A percentile compares a stretch with the other conserved stretches of the same genome.
Conservation (phyloP, 2,329 filamentous ascomycete genomes). For the Plenodomus tracheiphilus region DNA sequence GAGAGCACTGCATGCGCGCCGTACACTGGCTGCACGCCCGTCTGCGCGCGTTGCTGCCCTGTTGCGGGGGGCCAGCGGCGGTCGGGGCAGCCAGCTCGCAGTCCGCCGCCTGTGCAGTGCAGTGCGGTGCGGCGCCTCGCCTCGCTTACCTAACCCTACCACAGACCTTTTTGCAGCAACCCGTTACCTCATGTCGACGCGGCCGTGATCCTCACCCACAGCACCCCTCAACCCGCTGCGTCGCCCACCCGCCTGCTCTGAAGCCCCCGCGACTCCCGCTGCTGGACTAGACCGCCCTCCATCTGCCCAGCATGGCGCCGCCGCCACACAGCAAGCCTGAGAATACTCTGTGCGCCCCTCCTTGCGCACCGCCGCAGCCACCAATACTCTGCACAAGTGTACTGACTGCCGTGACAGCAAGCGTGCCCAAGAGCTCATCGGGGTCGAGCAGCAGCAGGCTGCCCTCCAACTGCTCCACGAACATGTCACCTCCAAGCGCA, state of each 20-base stretch:
- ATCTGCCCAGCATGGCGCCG: slow-evolving; percentile 73
- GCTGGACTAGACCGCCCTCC: slow-evolving; percentile 27
- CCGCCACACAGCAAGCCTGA: slow-evolving; percentile 97
- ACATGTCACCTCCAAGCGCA: slow-evolving; percentile 98
- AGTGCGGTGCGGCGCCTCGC: too few relatives aligned
- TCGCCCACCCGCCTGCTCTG: slow-evolving; percentile 29
- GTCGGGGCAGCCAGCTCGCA: too few relatives aligned
- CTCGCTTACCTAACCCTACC: slow-evolving; percentile 22
- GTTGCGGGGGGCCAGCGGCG: neutral
- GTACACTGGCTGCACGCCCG: neutral
- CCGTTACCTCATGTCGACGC: slow-evolving; percentile 12
- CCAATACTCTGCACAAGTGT: slow-evolving; percentile 12
- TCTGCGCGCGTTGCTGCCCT: neutral
- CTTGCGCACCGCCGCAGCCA: neutral
- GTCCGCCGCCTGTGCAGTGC: too few relatives aligned
- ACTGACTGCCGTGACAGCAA: slow-evolving; percentile 35
- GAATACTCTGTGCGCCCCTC: slow-evolving; percentile 73
- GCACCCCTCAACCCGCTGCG: slow-evolving; percentile 22
- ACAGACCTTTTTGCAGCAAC: slow-evolving; percentile 19
- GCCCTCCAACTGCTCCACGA: slow-evolving; percentile 95
- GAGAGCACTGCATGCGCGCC: neutral
- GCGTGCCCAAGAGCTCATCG: slow-evolving; percentile 97
- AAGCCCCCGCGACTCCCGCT: slow-evolving; percentile 33
- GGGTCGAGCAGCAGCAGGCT: slow-evolving; percentile 89
- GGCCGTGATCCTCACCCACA: slow-evolving; percentile 21